Percentiles rank a stretch among this genome's conserved stretches.
Conservation (phyloP, 2,329 filamentous ascomycete species). For the Colletotrichum musicola region DNA sequence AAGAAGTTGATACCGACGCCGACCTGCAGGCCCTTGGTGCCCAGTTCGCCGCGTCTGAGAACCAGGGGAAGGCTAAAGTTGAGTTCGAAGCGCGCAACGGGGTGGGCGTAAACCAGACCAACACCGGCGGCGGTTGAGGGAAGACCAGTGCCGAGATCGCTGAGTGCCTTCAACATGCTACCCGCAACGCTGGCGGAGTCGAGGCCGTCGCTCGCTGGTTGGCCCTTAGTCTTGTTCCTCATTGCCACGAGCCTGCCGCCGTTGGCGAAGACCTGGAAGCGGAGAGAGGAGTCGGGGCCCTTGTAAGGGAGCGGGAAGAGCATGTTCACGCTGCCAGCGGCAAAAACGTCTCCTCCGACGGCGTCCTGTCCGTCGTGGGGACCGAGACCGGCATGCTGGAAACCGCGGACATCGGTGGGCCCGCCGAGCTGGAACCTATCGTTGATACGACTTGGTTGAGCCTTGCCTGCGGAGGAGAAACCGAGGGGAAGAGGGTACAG, state of each 20-base stretch:
- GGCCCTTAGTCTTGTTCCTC: conserved; percentile 66
- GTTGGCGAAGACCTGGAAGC: conserved; percentile 92
- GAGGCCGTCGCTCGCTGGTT: conserved; percentile 52
- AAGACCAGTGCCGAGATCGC: conserved; percentile 78
- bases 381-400: conserved; percentile 89
- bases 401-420: conserved; percentile 93
- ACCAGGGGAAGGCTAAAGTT: conserved; percentile 94
- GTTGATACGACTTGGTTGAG: conserved; percentile 83
- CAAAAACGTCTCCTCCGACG: conserved; percentile 91
- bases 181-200: conserved; percentile 60
- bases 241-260: conserved; percentile 87
- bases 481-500: conserved; percentile 84
- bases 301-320: conserved; percentile 86
- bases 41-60: conserved; percentile 84
- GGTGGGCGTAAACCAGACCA: conserved; percentile 94
- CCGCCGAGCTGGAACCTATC: conserved; percentile 96
- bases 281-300: conserved; percentile 84
- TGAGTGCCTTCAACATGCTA: conserved; percentile 72
- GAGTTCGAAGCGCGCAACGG: conserved; percentile 91
- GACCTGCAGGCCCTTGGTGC: conserved; percentile 90
- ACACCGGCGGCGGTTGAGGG: conserved; percentile 90
- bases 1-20: conserved; percentile 98
- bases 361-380: conserved; percentile 88
- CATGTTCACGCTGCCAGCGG: conserved; percentile 88
- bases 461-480: conserved; percentile 61